Evolutionary conservation across 108 stramenopile genomes (phyloP), one percentile per base, ranked within the genome.

Genomic region (Conticribra guillardii): DNA sequence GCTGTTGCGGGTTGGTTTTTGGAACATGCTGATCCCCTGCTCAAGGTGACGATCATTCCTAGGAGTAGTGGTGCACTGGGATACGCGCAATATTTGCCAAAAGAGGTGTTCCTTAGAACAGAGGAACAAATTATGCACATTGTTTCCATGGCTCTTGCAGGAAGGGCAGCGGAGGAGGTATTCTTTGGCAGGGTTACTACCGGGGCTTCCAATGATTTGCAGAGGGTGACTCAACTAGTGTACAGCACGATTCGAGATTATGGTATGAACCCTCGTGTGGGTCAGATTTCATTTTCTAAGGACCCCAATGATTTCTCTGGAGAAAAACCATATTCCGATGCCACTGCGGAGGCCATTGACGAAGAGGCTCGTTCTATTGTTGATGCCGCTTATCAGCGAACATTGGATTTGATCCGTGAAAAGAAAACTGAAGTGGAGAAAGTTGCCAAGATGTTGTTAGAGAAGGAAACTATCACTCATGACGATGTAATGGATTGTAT

Each of bases 41-140:
- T 97, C 54, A 98, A 98, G 84, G 97, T 98, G 27, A 97, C 97
- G 34, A 98, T 98, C 48, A 95, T 98, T 56, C 98, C 98, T 14
- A 74, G 98, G 26, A 79, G 87, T 34, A 82, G 82, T 45, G 97
- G 98, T 28, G 94, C 98, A 0, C 83, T 98, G 28, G 98, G 98
- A 45, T 98, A 91, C 70, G 98, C 98, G 7, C 98, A 98, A 68
- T 98, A 98, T 67, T 82, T 98, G 23, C 98, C 98, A 19, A 97
- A 97, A 69, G 98, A 98, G 79, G 87, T 96, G 0, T 87, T 86
- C 63, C 72, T 94, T 17, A 64, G 88, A 27, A 88, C 86, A 1
- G 67, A 92, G 46, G 92, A 91, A 50, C 96, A 97, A 80, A 96
- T 98, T 24, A 86, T 95, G 84, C 94, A 98, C 69, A 95, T 95